Conservation (phyloP, 2,329 filamentous ascomycete genomes). For the Colletotrichum agaves region DNA sequence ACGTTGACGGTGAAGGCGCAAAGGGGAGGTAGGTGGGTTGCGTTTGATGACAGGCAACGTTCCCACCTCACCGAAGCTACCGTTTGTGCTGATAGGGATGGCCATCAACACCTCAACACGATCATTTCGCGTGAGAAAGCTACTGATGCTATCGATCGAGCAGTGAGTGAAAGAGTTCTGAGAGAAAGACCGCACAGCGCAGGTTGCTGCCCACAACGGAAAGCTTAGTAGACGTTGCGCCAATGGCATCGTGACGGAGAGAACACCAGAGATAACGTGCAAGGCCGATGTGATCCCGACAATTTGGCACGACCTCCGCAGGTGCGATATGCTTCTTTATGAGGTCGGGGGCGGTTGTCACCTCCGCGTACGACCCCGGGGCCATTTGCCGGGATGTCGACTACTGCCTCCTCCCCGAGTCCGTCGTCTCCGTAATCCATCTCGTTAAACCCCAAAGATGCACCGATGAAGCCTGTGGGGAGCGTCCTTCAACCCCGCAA, state of each 20-base stretch:
- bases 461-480: slow-evolving; percentile 9
- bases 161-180: background rate
- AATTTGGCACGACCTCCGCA: background rate
- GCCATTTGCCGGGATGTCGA: background rate
- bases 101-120: slow-evolving; percentile 8
- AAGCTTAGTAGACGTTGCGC: background rate
- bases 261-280: background rate
- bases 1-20: slow-evolving; percentile 48
- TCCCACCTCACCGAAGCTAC: slow-evolving; percentile 40
- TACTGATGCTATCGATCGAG: background rate
- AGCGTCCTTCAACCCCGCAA: slow-evolving; percentile 7
- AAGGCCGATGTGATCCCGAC: background rate
- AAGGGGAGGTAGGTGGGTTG: slow-evolving; percentile 45
- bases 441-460: slow-evolving; percentile 2
- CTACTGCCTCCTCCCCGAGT: background rate
- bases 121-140: background rate
- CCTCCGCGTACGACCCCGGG: background rate
- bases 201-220: background rate
- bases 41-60: slow-evolving; percentile 42
- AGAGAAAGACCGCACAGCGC: background rate
- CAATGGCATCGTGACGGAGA: slow-evolving; percentile 6
- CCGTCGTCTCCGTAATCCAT: slow-evolving; percentile 10
- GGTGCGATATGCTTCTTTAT: background rate
- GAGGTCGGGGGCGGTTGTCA: background rate
- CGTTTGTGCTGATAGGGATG: background rate